Evolutionary conservation across 192 early-diverging fungal genomes (phyloP), one percentile per base, ranked within the genome.

Genomic region (Podila epicladia): DNA sequence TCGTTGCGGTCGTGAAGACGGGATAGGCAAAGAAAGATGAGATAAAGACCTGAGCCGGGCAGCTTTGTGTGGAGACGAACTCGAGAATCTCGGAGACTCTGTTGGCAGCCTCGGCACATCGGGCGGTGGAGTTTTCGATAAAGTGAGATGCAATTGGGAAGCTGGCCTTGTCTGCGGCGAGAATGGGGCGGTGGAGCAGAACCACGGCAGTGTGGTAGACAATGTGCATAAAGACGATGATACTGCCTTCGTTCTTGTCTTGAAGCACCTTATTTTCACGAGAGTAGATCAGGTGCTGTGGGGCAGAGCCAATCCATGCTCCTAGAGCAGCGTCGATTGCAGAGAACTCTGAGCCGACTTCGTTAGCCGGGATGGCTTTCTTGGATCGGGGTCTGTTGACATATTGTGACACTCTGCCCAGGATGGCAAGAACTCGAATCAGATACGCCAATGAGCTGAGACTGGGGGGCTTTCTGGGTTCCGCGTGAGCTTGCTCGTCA

Each of bases 1-100:
- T 85, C 13, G 88, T 87, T 22, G 87, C 85, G 1, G 83, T 83
- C 0, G 84, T 88, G 57, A 85, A 89, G 20, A 85, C 72, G 22
- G 84, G 77, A 45, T 89, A 89, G 0, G 84, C 62, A 24, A 84
- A 73, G 65, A 85, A 89, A 17, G 71, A 80, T 0, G 77, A 80
- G 50, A 80, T 73, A 32, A 69, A 80, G 2, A 80, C 61, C 4
- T 71, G 64, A 24, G 77, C 65, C 19, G 87, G 82, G 15, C 74
- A 84, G 58, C 75, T 74, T 51, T 58, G 61, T 2, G 61, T 37
- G 33, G 65, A 67, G 12, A 74, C 61, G 45, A 71, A 65, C 3
- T 73, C 63, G 29, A 88, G 53, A 13, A 69, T 84, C 13, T 79
- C 67, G 1, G 85, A 74, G 4, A 88, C 74, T n/a, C 72, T 66